phyloP scores from a whole-genome alignment of 192 early-diverging fungal genomes.

The Linnemannia zychae region DNA sequence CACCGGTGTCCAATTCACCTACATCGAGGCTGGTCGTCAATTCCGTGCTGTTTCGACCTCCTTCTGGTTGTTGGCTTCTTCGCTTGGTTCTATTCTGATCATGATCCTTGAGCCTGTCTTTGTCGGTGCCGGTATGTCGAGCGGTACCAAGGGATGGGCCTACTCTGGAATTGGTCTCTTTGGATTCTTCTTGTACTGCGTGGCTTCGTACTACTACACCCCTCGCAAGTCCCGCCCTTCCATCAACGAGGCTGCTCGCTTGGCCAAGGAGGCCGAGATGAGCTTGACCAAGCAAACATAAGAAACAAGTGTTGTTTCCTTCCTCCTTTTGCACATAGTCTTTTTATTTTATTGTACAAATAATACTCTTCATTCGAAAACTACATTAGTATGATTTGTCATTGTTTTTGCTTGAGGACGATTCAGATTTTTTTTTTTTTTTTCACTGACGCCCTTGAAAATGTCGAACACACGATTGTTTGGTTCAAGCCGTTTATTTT shows the following conservation, averaged over 20 bases:
- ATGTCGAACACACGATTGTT: too few relatives aligned
- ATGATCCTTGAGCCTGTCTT: constrained; percentile 29
- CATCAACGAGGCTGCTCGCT: constrained; percentile 29
- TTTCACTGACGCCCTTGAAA: too few relatives aligned
- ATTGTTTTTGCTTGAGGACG: too few relatives aligned
- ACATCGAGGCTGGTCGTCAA: constrained; percentile 70
- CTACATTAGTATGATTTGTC: too few relatives aligned
- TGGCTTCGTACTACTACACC: constrained; percentile 24
- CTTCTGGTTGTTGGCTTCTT: constrained; percentile 64
- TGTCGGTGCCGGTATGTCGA: not conserved
- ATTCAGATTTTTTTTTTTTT: too few relatives aligned
- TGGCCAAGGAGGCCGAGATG: constrained; percentile 18
- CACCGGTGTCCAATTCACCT: constrained; percentile 70
- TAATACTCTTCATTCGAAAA: too few relatives aligned
- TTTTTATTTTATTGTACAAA: too few relatives aligned
- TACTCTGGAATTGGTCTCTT: constrained; percentile 29
- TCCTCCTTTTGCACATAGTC: not conserved
- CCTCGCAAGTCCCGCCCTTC: constrained; percentile 26
- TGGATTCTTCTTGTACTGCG: constrained; percentile 28
- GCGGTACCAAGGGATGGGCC: constrained; percentile 5
- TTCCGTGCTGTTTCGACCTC: constrained; percentile 64
- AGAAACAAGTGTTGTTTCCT: not conserved
- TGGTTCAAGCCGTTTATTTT: too few relatives aligned
- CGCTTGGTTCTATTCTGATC: constrained; percentile 48
- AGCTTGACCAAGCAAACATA: not conserved